Evolutionary conservation across 2,329 filamentous ascomycete species (phyloP).

Genomic region (Pseudopithomyces chartarum): DNA sequence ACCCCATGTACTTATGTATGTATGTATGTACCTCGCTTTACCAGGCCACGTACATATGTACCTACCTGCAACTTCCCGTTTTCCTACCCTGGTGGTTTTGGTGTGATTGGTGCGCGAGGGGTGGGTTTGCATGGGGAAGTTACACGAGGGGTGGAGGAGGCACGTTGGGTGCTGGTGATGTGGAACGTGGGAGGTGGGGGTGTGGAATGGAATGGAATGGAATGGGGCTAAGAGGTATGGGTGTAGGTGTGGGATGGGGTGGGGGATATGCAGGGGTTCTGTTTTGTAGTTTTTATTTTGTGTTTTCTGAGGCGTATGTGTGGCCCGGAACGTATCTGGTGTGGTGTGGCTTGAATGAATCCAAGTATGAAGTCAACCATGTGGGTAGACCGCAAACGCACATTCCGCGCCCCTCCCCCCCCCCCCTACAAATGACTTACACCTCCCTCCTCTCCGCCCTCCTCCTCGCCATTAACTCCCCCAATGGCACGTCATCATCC

Average conservation of each 20-base stretch:
- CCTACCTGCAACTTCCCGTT: slow-evolving; percentile 4
- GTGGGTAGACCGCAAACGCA: not conserved
- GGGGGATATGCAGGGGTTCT: too few relatives aligned
- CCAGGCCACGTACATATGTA: too few relatives aligned
- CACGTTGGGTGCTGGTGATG: slow-evolving; percentile 8
- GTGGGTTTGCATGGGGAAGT: not conserved
- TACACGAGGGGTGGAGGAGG: not conserved
- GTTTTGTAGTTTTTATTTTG: too few relatives aligned
- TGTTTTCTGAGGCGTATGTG: too few relatives aligned
- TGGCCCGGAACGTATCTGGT: too few relatives aligned
- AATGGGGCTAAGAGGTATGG: too few relatives aligned
- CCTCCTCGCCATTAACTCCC: slow-evolving; percentile 61
- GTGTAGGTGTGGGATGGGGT: not conserved
- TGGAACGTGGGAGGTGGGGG: not conserved
- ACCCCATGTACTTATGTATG: too few relatives aligned
- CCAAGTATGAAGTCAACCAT: too few relatives aligned
- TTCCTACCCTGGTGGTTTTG: too few relatives aligned
- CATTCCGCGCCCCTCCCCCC: not conserved
- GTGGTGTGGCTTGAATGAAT: not conserved
- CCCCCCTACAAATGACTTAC: not conserved
- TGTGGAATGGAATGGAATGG: too few relatives aligned
- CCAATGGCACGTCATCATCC: slow-evolving; percentile 73
- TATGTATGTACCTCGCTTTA: too few relatives aligned
- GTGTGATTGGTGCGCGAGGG: slow-evolving; percentile 5
- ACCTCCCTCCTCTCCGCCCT: slow-evolving; percentile 13